Percentiles rank a stretch among this genome's conserved stretches.
These are phyloP conservation scores for Moricandia moricandioides DNA, from an alignment of 345 rosid genomes.

Conservation along the genomic window DNA sequence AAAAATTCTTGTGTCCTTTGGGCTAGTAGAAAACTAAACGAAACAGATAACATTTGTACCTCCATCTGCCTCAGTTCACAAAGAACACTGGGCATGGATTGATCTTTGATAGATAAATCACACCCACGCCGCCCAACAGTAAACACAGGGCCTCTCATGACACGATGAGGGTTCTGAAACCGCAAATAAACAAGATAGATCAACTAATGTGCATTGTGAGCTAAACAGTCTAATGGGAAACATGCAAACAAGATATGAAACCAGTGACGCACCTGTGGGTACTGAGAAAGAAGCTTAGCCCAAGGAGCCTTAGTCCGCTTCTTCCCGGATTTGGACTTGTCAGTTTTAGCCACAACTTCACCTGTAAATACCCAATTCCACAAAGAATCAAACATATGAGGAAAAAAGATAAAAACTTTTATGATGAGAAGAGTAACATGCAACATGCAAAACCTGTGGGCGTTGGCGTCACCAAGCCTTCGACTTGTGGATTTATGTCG, in stretches of 20 bases:
- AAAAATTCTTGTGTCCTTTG: not conserved
- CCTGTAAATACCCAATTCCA: constrained; percentile 21
- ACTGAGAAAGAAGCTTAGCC: constrained; percentile 92
- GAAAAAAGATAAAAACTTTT: not conserved
- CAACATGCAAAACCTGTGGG: constrained; percentile 53
- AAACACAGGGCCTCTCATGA: constrained; percentile 54
- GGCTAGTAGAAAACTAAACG: not conserved
- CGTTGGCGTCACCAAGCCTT: constrained; percentile 43
- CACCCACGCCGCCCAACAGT: constrained; percentile 77
- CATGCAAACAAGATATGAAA: not conserved
- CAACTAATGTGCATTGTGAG: constrained; percentile 3
- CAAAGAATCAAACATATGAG: constrained; percentile 12
- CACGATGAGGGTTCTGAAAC: constrained; percentile 69
- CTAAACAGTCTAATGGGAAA: not conserved
- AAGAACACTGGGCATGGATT: constrained; percentile 49
- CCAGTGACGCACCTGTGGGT: constrained; percentile 55
- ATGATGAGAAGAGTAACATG: constrained; percentile 18
- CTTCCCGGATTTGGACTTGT: constrained; percentile 26
- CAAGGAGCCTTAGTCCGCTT: constrained; percentile 57
- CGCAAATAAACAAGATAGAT: constrained; percentile 4
- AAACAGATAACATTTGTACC: constrained; percentile 44
- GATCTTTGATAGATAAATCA: constrained; percentile 68
- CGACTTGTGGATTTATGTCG: constrained; percentile 41
- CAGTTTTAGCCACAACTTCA: constrained; percentile 31
- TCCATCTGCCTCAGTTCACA: constrained; percentile 73